Percentiles rank a stretch among this genome's conserved stretches.
Evolutionary conservation across 164 flowering plant genomes (phyloP).

Genomic region (Santalum album): DNA sequence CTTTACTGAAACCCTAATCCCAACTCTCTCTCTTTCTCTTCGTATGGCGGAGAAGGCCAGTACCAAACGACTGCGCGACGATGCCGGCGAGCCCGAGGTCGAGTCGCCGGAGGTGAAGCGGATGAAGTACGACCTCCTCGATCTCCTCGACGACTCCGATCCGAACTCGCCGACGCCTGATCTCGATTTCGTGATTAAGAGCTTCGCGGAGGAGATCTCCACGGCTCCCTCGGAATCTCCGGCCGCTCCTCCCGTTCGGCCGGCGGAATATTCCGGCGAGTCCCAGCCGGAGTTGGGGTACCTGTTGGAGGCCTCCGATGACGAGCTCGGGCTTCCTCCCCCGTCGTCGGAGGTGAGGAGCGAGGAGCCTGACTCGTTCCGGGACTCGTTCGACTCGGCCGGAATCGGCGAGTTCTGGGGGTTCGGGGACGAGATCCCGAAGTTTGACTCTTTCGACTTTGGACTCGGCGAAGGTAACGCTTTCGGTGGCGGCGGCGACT

Average conservation of each 20-base stretch:
- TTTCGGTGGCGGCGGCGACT: conserved; percentile 18
- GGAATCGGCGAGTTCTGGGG: conserved; percentile 38
- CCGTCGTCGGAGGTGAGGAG: conserved; percentile 10
- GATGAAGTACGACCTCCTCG: conserved; percentile 41
- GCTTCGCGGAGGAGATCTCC: conserved; percentile 48
- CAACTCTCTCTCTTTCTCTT: not conserved
- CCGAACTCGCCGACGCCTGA: conserved; percentile 19
- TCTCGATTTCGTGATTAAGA: conserved; percentile 52
- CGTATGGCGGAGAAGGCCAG: not conserved
- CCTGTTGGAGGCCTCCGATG: conserved; percentile 71
- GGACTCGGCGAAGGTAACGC: conserved; percentile 16
- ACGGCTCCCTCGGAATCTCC: conserved; percentile 1
- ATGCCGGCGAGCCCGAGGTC: not conserved
- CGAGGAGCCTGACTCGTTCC: conserved; percentile 10
- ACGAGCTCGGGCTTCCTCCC: conserved; percentile 82
- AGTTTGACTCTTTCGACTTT: conserved; percentile 29
- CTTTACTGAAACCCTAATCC: not conserved
- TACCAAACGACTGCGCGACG: not conserved
- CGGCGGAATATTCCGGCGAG: conserved; percentile 24
- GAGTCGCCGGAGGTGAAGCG: conserved; percentile 39
- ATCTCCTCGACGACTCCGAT: conserved; percentile 40
- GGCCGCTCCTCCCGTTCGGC: conserved; percentile 4
- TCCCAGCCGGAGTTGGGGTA: conserved; percentile 46
- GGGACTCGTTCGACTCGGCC: conserved; percentile 10
- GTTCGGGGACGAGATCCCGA: conserved; percentile 42